Percentiles rank a stretch among this genome's conserved stretches.
These are phyloP conservation scores for Astrephomene gubernaculifera DNA, from an alignment of 139 green algal species.

Conservation along the genomic window DNA sequence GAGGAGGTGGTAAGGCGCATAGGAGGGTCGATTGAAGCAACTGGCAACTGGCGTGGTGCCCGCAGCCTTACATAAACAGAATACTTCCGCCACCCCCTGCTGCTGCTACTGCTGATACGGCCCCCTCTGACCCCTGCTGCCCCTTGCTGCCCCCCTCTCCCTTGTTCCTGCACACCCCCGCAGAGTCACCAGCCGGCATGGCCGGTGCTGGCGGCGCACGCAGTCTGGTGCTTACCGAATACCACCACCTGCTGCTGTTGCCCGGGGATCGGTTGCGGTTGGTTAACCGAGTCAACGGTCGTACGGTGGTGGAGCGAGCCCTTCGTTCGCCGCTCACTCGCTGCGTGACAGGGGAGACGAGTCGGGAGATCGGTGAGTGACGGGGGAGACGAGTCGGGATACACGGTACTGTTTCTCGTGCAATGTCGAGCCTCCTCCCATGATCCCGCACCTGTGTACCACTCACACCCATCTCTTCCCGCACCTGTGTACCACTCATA, in stretches of 20 bases:
- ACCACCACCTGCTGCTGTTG: constrained; percentile 87
- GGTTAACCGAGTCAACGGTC: constrained; percentile 76
- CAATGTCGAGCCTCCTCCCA: not conserved
- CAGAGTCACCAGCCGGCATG: no score
- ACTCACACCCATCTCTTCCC: no score
- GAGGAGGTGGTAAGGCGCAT: not conserved
- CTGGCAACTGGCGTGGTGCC: no score
- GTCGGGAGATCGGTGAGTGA: constrained; percentile 33
- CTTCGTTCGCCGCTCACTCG: constrained; percentile 41
- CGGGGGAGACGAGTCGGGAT: not conserved
- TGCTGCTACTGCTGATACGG: no score
- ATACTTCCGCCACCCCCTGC: no score
- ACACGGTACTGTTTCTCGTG: not conserved
- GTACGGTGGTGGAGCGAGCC: constrained; percentile 34
- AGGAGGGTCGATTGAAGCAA: not conserved
- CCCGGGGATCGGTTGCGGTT: constrained; percentile 63
- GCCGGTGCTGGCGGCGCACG: not conserved
- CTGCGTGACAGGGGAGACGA: constrained; percentile 23
- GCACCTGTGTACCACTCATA: no score
- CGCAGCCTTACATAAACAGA: no score
- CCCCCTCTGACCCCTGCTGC: no score
- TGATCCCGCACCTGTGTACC: not conserved
- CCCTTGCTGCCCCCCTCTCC: no score
- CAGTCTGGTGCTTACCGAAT: constrained; percentile 77
- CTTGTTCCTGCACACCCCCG: no score